Conservation (phyloP, 257 asterid genomes). For the Thymus mandschuricus region DNA sequence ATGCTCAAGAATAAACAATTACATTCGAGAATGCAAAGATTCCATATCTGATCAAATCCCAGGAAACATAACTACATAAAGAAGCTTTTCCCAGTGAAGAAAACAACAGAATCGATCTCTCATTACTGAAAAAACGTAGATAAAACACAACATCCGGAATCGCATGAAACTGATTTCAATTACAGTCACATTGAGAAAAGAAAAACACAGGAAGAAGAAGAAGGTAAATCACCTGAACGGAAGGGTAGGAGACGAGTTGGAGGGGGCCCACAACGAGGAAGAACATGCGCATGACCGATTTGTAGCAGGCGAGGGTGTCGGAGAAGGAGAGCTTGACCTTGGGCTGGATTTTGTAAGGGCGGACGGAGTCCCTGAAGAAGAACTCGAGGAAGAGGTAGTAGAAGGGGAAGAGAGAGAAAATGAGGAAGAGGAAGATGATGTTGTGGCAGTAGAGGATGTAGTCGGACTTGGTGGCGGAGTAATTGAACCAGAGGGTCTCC, state of each 20-base stretch:
- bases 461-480: conserved; percentile 86
- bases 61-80: not conserved
- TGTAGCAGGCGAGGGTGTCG: conserved; percentile 70
- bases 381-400: conserved; percentile 67
- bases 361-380: conserved; percentile 43
- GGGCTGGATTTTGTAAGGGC: conserved; percentile 76
- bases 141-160: too few relatives aligned
- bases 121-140: not conserved
- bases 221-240: conserved; percentile 52
- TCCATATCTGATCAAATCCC: conserved; percentile 2
- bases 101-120: conserved; percentile 7
- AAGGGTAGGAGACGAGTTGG: conserved; percentile 85
- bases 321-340: conserved; percentile 66
- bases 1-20: conserved; percentile 1
- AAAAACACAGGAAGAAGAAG: not conserved
- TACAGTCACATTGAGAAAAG: too few relatives aligned
- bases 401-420: conserved; percentile 79
- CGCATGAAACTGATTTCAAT: not conserved
- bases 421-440: conserved; percentile 76
- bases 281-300: conserved; percentile 89
- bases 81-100: not conserved
- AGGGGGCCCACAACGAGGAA: conserved; percentile 88
- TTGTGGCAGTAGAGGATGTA: conserved; percentile 89
- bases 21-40: not conserved
- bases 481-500: conserved; percentile 83